Conservation (phyloP, 2,329 filamentous ascomycete species). For the Penicillium sp. region DNA sequence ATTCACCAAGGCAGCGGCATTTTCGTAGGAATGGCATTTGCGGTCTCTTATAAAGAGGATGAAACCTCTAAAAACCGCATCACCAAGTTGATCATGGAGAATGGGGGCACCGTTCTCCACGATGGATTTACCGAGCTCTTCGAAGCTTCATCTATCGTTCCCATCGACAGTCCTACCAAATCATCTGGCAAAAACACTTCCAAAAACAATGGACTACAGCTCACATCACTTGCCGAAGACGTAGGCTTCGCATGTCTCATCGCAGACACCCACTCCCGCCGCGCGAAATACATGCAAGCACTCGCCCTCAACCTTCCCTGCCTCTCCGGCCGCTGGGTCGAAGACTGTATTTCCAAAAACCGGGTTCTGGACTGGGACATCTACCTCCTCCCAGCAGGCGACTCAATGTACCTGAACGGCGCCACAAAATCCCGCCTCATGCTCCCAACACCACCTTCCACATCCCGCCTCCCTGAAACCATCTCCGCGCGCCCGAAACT, state of each 20-base stretch:
- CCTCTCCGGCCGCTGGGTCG: conserved; percentile 78
- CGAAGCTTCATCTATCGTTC: conserved; percentile 44
- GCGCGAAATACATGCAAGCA: conserved; percentile 91
- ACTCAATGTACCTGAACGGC: conserved; percentile 73
- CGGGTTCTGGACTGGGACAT: conserved; percentile 71
- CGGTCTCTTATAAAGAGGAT: conserved; percentile 70
- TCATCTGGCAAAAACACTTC: conserved; percentile 19
- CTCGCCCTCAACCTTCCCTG: conserved; percentile 87
- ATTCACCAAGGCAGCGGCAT: conserved; percentile 46
- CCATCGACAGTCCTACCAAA: conserved; percentile 31
- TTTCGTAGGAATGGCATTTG: conserved; percentile 84
- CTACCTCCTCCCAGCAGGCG: conserved; percentile 83
- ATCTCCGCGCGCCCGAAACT: conserved; percentile 64
- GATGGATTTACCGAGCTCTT: conserved; percentile 84
- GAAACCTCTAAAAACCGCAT: conserved; percentile 60
- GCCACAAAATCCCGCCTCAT: conserved; percentile 76
- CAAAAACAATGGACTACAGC: conserved; percentile 45
- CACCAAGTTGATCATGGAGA: conserved; percentile 63
- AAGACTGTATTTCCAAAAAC: conserved; percentile 66
- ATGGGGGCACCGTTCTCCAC: conserved; percentile 72
- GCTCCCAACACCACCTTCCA: conserved; percentile 58
- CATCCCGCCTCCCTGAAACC: conserved; percentile 59
- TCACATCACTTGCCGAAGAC: conserved; percentile 56
- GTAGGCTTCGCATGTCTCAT: conserved; percentile 83
- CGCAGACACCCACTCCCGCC: conserved; percentile 80